Base-by-base conservation (phyloP, 768 basidiomycete genomes). In the Collybia mongolica region DNA sequence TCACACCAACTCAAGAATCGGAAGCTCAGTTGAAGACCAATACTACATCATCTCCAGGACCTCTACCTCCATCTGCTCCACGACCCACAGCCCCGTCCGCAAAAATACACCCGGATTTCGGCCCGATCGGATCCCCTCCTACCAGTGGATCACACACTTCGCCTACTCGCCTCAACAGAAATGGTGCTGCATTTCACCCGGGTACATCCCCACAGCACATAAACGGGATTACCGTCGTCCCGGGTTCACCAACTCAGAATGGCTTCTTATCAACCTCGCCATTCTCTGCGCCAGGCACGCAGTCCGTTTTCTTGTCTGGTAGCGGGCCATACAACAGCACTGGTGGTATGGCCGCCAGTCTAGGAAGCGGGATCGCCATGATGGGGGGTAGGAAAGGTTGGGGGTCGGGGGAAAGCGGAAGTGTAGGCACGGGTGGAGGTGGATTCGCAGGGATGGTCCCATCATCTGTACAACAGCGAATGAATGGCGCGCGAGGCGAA, bases 111-210 rank as follows among this genome's bases (percentile, higher is more conserved):
- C 53, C 72, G 41, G 88, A 89, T 62, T 85, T 89, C 58, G 90
- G 90, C 7, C 89, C 91, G 14, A 90, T 93, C 53, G 91, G 91
- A 2, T 90, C 89, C 2, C 88, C 90, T 7, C 86, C 91, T 1
- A 77, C 67, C 44, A 70, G 71, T 36, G 62, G 66, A 17, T 54
- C 53, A 1, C 69, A 69, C 44, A 80, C 69, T 48, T 50, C 60
- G 8, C 32, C 32, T 32, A 12, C 32, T 32, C 32, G 32, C 11
- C 32, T 32, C 32, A 32, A 32, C 14, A 32, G 32, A 32, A 62
- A 60, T 46, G 61, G 61, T 18, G 51, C 57, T 35, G 52, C 66
- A 0, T 75, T 79, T 57, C 81, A 83, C 19, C 82, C 84, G 3
- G 76, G 78, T 5, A 82, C 83, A 0, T 86, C 85, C 5, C 86